Base-by-base conservation (phyloP, 441 rosid species). In the Pelargonium myrrhifolium region DNA sequence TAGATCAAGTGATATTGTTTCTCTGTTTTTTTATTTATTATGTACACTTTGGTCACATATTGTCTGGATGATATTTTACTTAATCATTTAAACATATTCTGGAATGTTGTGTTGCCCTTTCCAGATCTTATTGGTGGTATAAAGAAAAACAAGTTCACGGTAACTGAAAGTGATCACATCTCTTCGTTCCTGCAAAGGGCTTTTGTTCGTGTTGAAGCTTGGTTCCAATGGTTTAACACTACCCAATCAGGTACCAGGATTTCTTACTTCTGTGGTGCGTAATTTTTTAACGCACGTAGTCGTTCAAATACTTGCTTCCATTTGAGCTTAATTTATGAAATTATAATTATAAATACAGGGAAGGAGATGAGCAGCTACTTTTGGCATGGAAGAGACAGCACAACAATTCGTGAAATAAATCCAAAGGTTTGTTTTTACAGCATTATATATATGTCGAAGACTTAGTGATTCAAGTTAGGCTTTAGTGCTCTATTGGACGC, bases 331-430 rank as follows among this genome's bases (percentile, higher is more conserved):
- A 17, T 43, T 21, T 65, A 14, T 22, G 37, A 1, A 51, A 45
- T 26, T 31, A 18, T 63, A 15, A 65, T 64, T 68, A 12, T 45
- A 37, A 72, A 69, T 31, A 62, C 83, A 96, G 98, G 97, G 56
- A 90, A 88, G 80, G 87, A 88, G 70, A 74, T 11, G 61, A 76
- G 93, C 72, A 86, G 89, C 87, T 93, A 88, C 78, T 96, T 74
- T 79, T 96, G 99, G 99, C 98, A 93, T 79, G 99, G 98, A 71
- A 88, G 99, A 78, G 97, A 96, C 77, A 83, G 72, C 72, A 75
- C 75, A 56, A 80, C 93, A 72, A 77, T 68, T 64, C 90, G 86
- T 65, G 99, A 96, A 77, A 86, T 96, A 69, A 96, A 96, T 78
- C 93, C 99, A 22, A 90, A 96, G 96, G 98, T 92, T 75, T 24